A percentile compares a stretch with the other conserved stretches of the same genome.
Evolutionary conservation across 192 early-diverging fungal species (phyloP).

Genomic region (Piromyces finnis): DNA sequence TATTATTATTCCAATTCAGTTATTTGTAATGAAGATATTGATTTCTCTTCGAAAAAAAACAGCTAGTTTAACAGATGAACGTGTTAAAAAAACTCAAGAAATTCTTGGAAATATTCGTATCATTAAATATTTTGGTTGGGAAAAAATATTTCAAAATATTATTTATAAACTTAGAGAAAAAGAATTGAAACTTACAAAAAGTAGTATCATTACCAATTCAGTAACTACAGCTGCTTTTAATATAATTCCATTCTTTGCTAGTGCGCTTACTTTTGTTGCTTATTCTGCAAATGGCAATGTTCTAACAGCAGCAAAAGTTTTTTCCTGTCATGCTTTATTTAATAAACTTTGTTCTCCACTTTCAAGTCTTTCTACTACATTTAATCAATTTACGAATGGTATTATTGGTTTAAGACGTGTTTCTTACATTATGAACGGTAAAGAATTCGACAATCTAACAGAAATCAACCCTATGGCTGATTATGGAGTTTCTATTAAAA

Average conservation of each 20-base stretch:
- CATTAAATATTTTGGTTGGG: constrained; percentile 62
- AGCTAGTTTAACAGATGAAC: constrained; percentile 46
- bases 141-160: constrained; percentile 45
- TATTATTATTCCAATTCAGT: constrained; percentile 15
- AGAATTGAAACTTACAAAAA: constrained; percentile 19
- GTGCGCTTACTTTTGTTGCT: no score
- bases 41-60: constrained; percentile 14
- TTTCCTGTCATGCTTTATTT: constrained; percentile 13
- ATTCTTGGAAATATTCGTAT: constrained; percentile 52
- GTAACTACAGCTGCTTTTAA: no score
- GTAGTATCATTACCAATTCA: no score
- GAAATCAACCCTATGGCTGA: no score
- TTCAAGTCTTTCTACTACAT: neutral
- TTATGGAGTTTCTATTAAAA: no score
- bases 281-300: constrained; percentile 1
- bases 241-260: no score
- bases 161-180: constrained; percentile 38
- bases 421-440: neutral
- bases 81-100: constrained; percentile 54
- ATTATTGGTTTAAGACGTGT: neutral
- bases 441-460: neutral
- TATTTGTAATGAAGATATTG: constrained; percentile 12
- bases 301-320: constrained; percentile 15
- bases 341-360: neutral
- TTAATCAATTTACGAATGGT: neutral